Evolutionary conservation across 2,329 filamentous ascomycete species (phyloP), one percentile per base, ranked within the genome.

Genomic region (Fusarium sulawesiense): DNA sequence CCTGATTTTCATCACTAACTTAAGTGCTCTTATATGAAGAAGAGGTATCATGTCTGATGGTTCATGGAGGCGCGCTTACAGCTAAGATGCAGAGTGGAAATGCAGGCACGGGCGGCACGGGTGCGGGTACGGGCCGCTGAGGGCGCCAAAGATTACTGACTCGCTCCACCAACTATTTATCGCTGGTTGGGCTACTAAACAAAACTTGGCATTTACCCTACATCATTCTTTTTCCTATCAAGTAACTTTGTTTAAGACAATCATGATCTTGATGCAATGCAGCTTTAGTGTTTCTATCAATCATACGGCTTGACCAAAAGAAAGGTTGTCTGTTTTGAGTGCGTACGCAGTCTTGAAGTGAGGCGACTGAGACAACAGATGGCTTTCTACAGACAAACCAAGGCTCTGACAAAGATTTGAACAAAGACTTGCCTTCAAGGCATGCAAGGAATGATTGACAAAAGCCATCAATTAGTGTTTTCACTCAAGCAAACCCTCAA

Each of bases 111-210:
- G 49, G 18, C 56, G 50, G 42, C 18, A 30, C 45, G 50, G 47
- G 29, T 7, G 30, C 46, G 57, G 68, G 64, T 71, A 44, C 69
- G 69, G 65, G 57, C 69, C 68, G 68, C 46, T 58, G 21, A 45
- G n/a, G 44, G 60, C 58, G 68, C 68, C 60, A 66, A 60, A 66
- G n/a, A 18, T 50, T 21, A 27, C 12, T 37, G 21, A 27, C 18
- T 27, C n/a, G 40, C 37, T 60, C 63, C 61, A 61, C 30, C 34
- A 25, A 55, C 48, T 21, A 29, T n/a, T 16, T 25, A 29, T 6
- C 10, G 25, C 21, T n/a, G 25, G 34, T 37, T n/a, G 34, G 34
- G 23, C 18, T 4, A n/a, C 25, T 13, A 11, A 27, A 40, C 16
- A 21, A 50, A 10, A 25, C 30, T 12, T 37, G 21, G 21, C 21